phyloP scores from a whole-genome alignment of 441 rosid genomes.

The Raphanus hybrid region DNA sequence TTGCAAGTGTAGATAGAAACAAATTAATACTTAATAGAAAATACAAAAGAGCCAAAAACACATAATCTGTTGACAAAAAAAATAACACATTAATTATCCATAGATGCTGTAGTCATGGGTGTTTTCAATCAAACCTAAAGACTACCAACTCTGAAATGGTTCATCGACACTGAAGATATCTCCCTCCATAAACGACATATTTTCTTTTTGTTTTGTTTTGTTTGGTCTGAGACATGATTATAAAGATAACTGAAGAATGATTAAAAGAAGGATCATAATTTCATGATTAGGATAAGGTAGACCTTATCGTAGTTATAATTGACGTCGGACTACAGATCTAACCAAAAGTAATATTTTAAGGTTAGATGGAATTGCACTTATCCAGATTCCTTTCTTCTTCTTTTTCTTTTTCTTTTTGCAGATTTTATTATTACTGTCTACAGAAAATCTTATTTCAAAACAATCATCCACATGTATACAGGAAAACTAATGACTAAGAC shows the following conservation, averaged over 20 bases:
- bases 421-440: background rate
- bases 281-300: background rate
- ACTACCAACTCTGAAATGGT: background rate
- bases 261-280: background rate
- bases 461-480: background rate
- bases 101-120: background rate
- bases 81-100: background rate
- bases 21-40: too few species aligned
- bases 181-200: background rate
- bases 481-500: background rate
- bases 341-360: background rate
- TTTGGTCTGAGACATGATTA: background rate
- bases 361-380: background rate
- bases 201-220: background rate
- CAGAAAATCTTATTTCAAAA: too few species aligned
- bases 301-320: background rate
- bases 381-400: too few species aligned
- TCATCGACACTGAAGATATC: background rate
- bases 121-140: background rate
- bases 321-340: background rate
- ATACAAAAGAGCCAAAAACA: background rate
- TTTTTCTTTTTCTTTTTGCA: background rate
- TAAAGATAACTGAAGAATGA: background rate
- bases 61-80: background rate
- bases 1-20: too few species aligned